Percentiles rank a stretch among this genome's conserved stretches.
These are phyloP conservation scores for Saccharomyces paradoxus DNA, from an alignment of 805 yeast genomes.

Conservation along the genomic window DNA sequence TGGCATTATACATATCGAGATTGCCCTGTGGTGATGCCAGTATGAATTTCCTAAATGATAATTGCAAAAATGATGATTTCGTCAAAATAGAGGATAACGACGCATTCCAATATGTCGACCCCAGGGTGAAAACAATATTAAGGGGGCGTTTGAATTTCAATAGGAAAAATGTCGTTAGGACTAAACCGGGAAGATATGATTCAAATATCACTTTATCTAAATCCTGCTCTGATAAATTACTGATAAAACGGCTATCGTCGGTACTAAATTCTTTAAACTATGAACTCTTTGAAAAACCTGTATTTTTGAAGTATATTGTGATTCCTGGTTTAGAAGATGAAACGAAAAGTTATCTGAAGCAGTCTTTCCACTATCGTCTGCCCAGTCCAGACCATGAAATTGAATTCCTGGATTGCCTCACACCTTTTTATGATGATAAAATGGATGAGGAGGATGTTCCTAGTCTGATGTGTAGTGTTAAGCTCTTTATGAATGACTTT, in stretches of 20 bases:
- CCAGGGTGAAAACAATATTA: conserved; percentile 23
- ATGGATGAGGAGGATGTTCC: conserved; percentile 11
- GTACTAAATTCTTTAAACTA: conserved; percentile 41
- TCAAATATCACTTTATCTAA: conserved; percentile 65
- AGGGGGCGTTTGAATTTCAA: conserved; percentile 62
- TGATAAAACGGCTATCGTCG: conserved; percentile 53
- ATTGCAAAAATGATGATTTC: conserved; percentile 5
- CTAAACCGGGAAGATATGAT: conserved; percentile 88
- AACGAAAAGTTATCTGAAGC: conserved; percentile 2
- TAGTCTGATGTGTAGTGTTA: conserved; percentile 14
- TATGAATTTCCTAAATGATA: conserved; percentile 35
- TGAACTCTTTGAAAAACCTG: conserved; percentile 26
- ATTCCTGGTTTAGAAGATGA: conserved; percentile 28
- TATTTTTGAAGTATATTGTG: conserved; percentile 41
- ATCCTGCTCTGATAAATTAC: conserved; percentile 82
- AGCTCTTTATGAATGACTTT: conserved; percentile 6
- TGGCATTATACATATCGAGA: conserved; percentile 63
- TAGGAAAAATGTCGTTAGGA: conserved; percentile 60
- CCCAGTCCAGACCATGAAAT: neutral
- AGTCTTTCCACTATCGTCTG: conserved; percentile 10
- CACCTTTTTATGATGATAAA: conserved; percentile 15
- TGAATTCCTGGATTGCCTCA: conserved; percentile 8
- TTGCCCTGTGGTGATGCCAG: conserved; percentile 91
- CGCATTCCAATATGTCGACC: conserved; percentile 22
- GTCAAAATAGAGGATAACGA: conserved; percentile 16